Evolutionary conservation across 805 yeast species (phyloP), one percentile per base, ranked within the genome.

Genomic region (Cephaloascus albidus): DNA sequence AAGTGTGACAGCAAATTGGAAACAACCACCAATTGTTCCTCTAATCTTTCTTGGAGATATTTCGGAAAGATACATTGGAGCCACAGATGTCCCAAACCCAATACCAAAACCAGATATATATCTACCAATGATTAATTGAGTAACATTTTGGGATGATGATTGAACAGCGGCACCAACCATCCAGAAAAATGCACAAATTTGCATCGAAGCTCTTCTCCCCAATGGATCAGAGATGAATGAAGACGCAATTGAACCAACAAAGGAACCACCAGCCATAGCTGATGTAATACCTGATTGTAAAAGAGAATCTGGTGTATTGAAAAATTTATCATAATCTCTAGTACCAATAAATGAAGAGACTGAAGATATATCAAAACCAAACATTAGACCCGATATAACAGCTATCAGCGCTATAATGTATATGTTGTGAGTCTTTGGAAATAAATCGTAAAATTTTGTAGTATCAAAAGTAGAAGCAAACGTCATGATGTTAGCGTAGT

Each of bases 181-280:
- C 68, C 57, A 55, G 32, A 57, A 45, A 6, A 45, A 27, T 35
- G 49, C 46, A 17, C 50, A 44, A 3, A 53, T 37, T 18, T 56
- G 43, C 35, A 64, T 47, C 3, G 65, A 57, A 14, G 59, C 56
- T 51, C 71, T 61, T 62, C 74, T 63, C 19, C 74, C 74, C 36
- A 67, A 54, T 12, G 65, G 67, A 44, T 67, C 74, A 37, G 69
- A 60, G 8, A 16, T 34, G 23, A 50, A 47, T 8, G 81, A 76
- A n/a, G 83, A 63, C 4, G 61, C 52, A 38, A 83, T 55, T 36
- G 88, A 78, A 12, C 90, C 90, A 40, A 79, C 49, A 45, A 82
- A 72, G 0, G 87, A 85, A 30, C 95, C 95, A 45, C 80, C 77
- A 16, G 93, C 76, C 78, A 80, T 82, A 4, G 86, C 61, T 3